Percentiles rank a stretch among this genome's conserved stretches.
These are phyloP conservation scores for Sclerospora graminicola DNA, from an alignment of 352 stramenopile genomes.

Conservation along the genomic window DNA sequence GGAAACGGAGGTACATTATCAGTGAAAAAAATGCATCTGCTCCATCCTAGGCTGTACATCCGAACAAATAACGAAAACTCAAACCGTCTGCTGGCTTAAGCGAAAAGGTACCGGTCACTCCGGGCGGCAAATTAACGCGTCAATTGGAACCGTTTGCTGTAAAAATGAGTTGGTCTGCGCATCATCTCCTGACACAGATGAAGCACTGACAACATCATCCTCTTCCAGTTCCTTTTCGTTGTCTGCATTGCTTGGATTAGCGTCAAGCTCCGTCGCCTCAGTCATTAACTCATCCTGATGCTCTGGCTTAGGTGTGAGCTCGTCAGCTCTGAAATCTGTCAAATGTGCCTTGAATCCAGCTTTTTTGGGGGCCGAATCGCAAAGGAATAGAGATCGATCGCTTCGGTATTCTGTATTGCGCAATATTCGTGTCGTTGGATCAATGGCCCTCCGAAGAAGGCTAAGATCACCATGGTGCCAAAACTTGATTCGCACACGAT, in stretches of 20 bases:
- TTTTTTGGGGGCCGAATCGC: conserved; percentile 8
- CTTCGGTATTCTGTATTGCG: conserved; percentile 2
- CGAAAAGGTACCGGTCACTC: neutral
- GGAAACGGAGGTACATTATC: no score
- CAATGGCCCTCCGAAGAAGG: conserved; percentile 12
- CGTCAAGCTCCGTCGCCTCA: neutral
- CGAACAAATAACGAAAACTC: no score
- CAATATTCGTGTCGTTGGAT: conserved; percentile 5
- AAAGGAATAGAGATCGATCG: conserved; percentile 14
- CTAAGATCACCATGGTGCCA: conserved; percentile 18
- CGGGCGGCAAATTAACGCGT: neutral
- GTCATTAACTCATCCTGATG: neutral
- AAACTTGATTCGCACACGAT: conserved; percentile 14
- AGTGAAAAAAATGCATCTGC: no score
- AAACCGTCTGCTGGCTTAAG: no score
- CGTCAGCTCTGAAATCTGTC: neutral
- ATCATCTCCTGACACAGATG: neutral
- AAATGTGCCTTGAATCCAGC: neutral
- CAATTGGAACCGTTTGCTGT: neutral
- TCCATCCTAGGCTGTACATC: no score
- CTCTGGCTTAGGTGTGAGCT: conserved; percentile 8
- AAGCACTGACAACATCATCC: neutral
- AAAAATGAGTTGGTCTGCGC: neutral
- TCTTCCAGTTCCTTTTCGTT: neutral
- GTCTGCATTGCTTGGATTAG: neutral